These are phyloP conservation scores for Poa annua DNA, from an alignment of 176 grass and related monocot genomes.

Conservation along the genomic window DNA sequence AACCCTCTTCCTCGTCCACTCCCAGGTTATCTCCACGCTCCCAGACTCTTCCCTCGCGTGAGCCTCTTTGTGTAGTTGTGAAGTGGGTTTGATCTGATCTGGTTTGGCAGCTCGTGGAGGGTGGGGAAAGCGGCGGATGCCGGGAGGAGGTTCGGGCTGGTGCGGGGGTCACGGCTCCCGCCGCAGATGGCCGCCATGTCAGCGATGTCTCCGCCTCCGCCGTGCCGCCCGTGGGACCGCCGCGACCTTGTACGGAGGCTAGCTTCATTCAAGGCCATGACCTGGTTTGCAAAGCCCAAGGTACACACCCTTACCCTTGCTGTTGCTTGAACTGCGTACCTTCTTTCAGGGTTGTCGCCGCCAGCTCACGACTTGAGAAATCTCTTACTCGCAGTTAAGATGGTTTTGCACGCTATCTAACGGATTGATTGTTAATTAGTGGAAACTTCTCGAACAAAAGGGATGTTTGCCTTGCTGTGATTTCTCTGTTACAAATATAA, in stretches of 20 bases:
- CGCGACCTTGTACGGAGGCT: slow-evolving; percentile 77
- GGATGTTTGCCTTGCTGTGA: background rate
- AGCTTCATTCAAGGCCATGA: slow-evolving; percentile 96
- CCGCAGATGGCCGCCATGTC: slow-evolving; percentile 45
- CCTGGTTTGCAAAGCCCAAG: slow-evolving; percentile 99
- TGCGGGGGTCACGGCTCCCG: slow-evolving; percentile 61
- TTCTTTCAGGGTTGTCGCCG: background rate
- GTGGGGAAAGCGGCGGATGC: slow-evolving; percentile 40
- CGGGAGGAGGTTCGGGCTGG: slow-evolving; percentile 55
- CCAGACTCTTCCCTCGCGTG: background rate
- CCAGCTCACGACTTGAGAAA: slow-evolving; percentile 13
- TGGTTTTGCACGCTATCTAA: background rate
- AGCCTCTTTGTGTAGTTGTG: slow-evolving; percentile 9
- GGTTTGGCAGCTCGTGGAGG: slow-evolving; percentile 35
- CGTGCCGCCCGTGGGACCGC: slow-evolving; percentile 93
- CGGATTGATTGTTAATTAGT: background rate
- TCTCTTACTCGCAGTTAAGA: slow-evolving; percentile 6
- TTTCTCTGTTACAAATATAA: background rate
- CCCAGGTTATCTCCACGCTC: slow-evolving; percentile 60
- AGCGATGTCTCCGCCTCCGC: slow-evolving; percentile 50
- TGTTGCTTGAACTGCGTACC: slow-evolving; percentile 9
- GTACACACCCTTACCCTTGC: slow-evolving; percentile 35
- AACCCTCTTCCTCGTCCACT: slow-evolving; percentile 39
- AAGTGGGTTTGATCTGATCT: slow-evolving; percentile 42
- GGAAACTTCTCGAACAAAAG: background rate